Conservation (phyloP, 2,329 filamentous ascomycete genomes). For the Calycina marina region DNA sequence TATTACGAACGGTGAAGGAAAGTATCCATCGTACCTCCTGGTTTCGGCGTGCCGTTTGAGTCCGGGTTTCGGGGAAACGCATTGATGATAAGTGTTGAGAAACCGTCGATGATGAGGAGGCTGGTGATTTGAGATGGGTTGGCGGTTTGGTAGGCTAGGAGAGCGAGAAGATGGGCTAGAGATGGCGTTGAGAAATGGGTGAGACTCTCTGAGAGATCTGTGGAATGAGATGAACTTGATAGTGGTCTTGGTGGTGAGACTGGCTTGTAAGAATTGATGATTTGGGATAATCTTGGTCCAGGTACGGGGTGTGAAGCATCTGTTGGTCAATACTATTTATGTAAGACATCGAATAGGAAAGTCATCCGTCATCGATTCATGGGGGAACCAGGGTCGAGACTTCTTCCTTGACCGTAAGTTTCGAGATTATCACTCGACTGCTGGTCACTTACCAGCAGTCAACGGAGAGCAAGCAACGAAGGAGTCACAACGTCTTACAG, state of each 20-base stretch:
- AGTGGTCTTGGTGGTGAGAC: not conserved
- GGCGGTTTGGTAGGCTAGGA: slow-evolving; percentile 53
- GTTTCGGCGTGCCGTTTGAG: slow-evolving; percentile 10
- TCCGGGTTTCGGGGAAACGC: slow-evolving; percentile 53
- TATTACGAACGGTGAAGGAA: no score
- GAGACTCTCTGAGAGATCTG: slow-evolving; percentile 34
- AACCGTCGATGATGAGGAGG: slow-evolving; percentile 62
- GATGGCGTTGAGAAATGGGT: slow-evolving; percentile 47
- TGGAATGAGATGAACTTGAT: slow-evolving; percentile 5
- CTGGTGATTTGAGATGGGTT: slow-evolving; percentile 44
- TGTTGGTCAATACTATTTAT: no score
- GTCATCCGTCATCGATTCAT: no score
- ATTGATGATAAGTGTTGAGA: slow-evolving; percentile 63
- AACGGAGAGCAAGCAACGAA: no score
- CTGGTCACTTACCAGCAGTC: no score
- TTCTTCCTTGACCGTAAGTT: no score
- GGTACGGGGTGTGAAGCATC: slow-evolving; percentile 28
- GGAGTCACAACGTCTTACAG: no score
- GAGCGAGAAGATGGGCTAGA: slow-evolving; percentile 52
- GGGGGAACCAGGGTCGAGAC: no score
- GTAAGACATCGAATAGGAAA: no score
- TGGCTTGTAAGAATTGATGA: slow-evolving; percentile 23
- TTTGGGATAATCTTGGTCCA: slow-evolving; percentile 29
- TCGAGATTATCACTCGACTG: no score
- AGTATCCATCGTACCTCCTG: slow-evolving; percentile 11